Conservation (phyloP, 2,329 filamentous ascomycete species). For the Pyricularia grisea region DNA sequence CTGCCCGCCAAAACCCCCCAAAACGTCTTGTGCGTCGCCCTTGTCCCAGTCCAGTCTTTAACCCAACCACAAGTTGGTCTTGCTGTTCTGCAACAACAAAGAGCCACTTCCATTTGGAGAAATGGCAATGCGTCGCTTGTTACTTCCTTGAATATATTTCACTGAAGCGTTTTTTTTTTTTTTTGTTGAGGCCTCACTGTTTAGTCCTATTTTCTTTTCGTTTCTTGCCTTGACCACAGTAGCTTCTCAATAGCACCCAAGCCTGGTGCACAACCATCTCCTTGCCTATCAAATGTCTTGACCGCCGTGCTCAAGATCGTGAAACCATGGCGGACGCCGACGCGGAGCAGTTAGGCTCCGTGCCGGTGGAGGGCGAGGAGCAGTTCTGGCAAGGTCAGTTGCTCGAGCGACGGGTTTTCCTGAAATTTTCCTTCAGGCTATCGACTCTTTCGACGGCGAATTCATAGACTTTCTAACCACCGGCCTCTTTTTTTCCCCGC, state of each 20-base stretch:
- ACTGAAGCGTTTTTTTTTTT: neutral
- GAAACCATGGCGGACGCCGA: slow-evolving; percentile 53
- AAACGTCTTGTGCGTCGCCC: neutral
- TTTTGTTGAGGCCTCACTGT: neutral
- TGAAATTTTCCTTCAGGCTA: neutral
- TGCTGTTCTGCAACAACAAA: neutral
- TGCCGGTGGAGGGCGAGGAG: slow-evolving; percentile 67
- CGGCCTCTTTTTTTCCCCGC: neutral
- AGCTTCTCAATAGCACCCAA: neutral
- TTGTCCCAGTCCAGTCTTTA: neutral
- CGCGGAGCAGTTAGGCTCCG: slow-evolving; percentile 31
- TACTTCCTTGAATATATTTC: neutral
- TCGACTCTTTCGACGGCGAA: neutral
- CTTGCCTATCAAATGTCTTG: slow-evolving; percentile 3
- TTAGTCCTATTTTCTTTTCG: neutral
- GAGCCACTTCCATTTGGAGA: neutral
- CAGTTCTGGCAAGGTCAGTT: slow-evolving; percentile 78
- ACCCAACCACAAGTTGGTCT: neutral
- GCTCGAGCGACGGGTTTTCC: neutral
- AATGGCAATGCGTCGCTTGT: neutral
- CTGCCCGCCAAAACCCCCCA: neutral
- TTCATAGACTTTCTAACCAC: neutral
- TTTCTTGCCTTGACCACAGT: neutral
- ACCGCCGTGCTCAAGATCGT: slow-evolving; percentile 4
- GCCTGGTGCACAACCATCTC: neutral